phyloP scores from a whole-genome alignment of 352 stramenopile genomes.

The Pythium apleroticum region DNA sequence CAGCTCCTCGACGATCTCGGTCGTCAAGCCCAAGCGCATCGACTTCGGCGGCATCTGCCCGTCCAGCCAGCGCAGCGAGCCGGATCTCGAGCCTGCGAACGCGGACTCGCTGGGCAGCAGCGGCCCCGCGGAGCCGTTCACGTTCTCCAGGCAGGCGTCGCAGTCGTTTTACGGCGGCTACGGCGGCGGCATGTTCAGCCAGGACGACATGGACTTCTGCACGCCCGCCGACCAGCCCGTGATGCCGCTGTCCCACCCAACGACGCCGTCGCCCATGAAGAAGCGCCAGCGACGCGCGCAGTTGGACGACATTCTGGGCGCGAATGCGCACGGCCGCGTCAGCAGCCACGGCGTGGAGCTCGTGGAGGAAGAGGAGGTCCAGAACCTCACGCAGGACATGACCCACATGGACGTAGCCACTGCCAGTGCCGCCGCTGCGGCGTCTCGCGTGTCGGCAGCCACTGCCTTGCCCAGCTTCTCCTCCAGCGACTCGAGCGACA shows the following conservation, averaged over 20 bases:
- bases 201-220: slow-evolving; percentile 86
- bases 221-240: slow-evolving; percentile 83
- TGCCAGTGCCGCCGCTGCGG: neutral
- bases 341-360: slow-evolving; percentile 28
- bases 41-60: slow-evolving; percentile 56
- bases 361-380: slow-evolving; percentile 60
- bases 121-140: neutral
- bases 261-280: slow-evolving; percentile 79
- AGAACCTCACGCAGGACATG: slow-evolving; percentile 75
- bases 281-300: slow-evolving; percentile 49
- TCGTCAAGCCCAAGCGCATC: slow-evolving; percentile 67
- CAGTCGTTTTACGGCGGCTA: slow-evolving; percentile 23
- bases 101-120: neutral
- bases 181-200: slow-evolving; percentile 59
- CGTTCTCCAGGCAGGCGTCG: slow-evolving; percentile 30
- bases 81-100: slow-evolving; percentile 52
- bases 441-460: neutral
- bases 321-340: slow-evolving; percentile 5
- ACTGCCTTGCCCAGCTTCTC: slow-evolving; percentile 45
- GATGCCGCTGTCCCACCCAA: slow-evolving; percentile 77
- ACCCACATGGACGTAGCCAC: slow-evolving; percentile 64
- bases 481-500: slow-evolving; percentile 43
- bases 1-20: slow-evolving; percentile 4
- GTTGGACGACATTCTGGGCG: slow-evolving; percentile 21
- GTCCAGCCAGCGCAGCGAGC: slow-evolving; percentile 71